Evolutionary conservation across 2,329 filamentous ascomycete genomes (phyloP), one percentile per base, ranked within the genome.

Genomic region (Sphaerulina vaccinii): DNA sequence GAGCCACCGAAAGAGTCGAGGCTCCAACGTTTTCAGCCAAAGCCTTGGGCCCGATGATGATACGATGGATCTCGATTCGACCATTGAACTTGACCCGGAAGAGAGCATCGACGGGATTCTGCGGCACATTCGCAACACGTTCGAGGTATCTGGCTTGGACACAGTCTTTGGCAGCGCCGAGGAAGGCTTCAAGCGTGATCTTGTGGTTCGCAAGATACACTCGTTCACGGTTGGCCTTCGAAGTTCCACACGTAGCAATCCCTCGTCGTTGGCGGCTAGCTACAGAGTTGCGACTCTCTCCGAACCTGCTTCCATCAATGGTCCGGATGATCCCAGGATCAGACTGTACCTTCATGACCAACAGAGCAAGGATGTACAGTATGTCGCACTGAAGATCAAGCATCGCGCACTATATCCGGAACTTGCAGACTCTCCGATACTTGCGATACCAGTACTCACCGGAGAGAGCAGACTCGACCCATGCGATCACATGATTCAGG

Each of bases 1-100:
- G 52, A 72, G 71, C 38, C 70, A 70, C 21, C 68, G 71, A 15
- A 73, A 71, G 41, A 71, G 79, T 52, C 76, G 81, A 60, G 77
- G 74, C n/a, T 84, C 81, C 8, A 74, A 73, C 33, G 54, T 63
- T 1, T 67, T 65, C 47, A 62, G 62, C 39, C 62, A 63, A 15
- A 70, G 68, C 46, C 42, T 67, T 16, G 67, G 62, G 5, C 60
- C 62, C 15, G 56, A 61, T 6, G 66, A 68, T n/a, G 62, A 65
- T 19, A 54, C 57, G 2, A 70, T 69, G 64, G 68, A 70, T 21
- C 41, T 68, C n/a, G 67, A 66, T 46, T 58, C 49, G 39, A 62
- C 57, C 11, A 55, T 62, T 11, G 62, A 62, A 29, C 51, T 59
- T 27, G 60, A 64, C 39, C 54, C 51, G 23, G 62, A 65, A 7